A percentile compares a stretch with the other conserved stretches of the same genome.
Evolutionary conservation across 305 asterid genomes (phyloP).

Genomic region (Solanum aculeatissimum): DNA sequence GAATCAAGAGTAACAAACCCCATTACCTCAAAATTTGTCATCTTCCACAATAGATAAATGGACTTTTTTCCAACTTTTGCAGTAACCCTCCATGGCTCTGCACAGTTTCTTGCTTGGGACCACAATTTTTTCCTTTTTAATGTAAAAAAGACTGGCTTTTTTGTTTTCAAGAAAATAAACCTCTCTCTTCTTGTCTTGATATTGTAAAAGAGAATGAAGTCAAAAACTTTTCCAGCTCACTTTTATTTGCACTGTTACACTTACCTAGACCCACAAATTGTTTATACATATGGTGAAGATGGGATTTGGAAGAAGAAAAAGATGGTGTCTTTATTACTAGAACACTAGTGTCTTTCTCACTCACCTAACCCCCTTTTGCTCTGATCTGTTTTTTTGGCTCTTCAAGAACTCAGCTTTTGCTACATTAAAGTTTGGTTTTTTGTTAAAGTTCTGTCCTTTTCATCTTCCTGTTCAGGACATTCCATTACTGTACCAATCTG

Average conservation of each 20-base stretch:
- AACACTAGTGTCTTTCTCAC: not conserved
- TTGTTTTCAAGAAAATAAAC: not conserved
- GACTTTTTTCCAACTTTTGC: not conserved
- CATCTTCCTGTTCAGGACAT: not conserved
- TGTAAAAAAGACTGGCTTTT: not conserved
- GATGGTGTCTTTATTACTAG: not conserved
- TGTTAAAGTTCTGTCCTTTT: not conserved
- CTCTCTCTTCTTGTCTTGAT: slow-evolving; percentile 1
- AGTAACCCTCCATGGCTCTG: not conserved
- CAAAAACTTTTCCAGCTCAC: not conserved
- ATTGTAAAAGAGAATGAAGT: not conserved
- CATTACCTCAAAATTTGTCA: not conserved
- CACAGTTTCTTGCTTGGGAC: not conserved
- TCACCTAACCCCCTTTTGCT: not conserved
- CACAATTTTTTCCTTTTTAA: not conserved
- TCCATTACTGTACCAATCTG: not conserved
- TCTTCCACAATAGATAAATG: not conserved
- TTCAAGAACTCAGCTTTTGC: not conserved
- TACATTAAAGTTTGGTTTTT: not conserved
- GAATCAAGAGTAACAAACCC: not conserved
- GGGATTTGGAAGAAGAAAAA: not conserved
- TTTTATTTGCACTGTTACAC: not conserved
- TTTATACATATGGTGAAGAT: not conserved
- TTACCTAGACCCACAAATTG: not conserved
- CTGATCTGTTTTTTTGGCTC: not conserved